Evolutionary conservation across 1,284 basidiomycete genomes (phyloP).

Genomic region (Neotropicomus parvogracilis): DNA sequence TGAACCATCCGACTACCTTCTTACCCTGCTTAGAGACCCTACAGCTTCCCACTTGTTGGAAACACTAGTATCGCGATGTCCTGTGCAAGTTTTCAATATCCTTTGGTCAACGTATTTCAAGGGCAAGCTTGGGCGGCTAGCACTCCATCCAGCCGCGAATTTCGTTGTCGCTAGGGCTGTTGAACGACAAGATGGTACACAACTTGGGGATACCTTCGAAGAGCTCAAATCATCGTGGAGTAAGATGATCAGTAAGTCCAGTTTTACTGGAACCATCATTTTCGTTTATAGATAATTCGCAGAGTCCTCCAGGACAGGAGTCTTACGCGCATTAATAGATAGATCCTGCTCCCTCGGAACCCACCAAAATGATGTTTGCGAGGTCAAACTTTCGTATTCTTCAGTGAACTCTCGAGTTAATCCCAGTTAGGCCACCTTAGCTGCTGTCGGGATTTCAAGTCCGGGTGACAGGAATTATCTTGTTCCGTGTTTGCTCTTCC

Average conservation of each 20-base stretch:
- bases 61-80: conserved; percentile 63
- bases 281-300: conserved; percentile 6
- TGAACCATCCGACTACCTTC: conserved; percentile 70
- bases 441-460: conserved; percentile 55
- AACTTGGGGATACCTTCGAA: conserved; percentile 56
- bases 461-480: conserved; percentile 46
- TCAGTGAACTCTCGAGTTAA: conserved; percentile 1
- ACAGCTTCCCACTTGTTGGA: conserved; percentile 88
- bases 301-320: conserved; percentile 59
- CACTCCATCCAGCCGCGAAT: conserved; percentile 85
- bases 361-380: conserved; percentile 41
- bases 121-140: conserved; percentile 67
- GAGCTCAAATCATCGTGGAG: conserved; percentile 55
- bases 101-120: conserved; percentile 80
- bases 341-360: conserved; percentile 49
- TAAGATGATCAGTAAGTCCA: conserved; percentile 51
- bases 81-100: conserved; percentile 56
- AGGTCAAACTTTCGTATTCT: conserved; percentile 39
- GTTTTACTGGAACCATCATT: conserved; percentile 14
- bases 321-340: conserved; percentile 72
- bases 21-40: conserved; percentile 76
- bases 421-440: conserved; percentile 49
- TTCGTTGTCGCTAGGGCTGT: conserved; percentile 84
- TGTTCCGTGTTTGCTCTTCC: conserved; percentile 62
- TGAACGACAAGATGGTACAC: conserved; percentile 50